Conservation (phyloP, 257 asterid genomes). For the Schizonepeta tenuifolia region DNA sequence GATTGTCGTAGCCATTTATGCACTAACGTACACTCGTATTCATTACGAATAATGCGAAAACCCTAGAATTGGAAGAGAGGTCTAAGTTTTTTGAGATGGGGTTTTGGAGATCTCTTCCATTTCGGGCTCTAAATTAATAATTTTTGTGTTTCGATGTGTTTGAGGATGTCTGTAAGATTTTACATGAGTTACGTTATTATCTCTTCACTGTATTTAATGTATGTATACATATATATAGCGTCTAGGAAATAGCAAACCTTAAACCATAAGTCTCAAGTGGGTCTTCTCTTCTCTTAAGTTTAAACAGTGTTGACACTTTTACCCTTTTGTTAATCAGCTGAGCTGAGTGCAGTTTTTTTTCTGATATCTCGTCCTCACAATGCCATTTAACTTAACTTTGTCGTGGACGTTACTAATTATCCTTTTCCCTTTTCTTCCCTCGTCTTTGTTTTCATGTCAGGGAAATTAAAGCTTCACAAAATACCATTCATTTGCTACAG, state of each 20-base stretch:
- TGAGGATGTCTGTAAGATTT: constrained; percentile 21
- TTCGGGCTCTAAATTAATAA: background rate
- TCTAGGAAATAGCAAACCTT: constrained; percentile 36
- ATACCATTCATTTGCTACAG: constrained; percentile 36
- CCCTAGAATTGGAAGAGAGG: constrained; percentile 39
- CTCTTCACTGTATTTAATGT: background rate
- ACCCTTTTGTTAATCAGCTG: constrained; percentile 12
- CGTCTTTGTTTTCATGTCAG: constrained; percentile 48
- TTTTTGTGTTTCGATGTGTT: constrained; percentile 5
- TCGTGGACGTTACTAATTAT: background rate
- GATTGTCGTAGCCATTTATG: background rate
- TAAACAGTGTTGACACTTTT: constrained; percentile 31
- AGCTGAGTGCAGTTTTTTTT: constrained; percentile 22
- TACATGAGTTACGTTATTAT: too few species aligned
- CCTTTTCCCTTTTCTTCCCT: constrained; percentile 28
- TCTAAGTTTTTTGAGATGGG: background rate
- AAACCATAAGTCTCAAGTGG: constrained; percentile 34
- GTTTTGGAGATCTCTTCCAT: constrained; percentile 5
- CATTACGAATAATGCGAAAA: constrained; percentile 21
- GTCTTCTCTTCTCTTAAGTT: background rate
- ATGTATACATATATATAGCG: background rate
- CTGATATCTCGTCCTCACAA: background rate
- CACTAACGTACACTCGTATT: background rate
- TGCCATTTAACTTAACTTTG: background rate
- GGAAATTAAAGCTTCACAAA: constrained; percentile 34